Evolutionary conservation across 2,329 filamentous ascomycete genomes (phyloP).

Genomic region (Mycocentrospora acerina): DNA sequence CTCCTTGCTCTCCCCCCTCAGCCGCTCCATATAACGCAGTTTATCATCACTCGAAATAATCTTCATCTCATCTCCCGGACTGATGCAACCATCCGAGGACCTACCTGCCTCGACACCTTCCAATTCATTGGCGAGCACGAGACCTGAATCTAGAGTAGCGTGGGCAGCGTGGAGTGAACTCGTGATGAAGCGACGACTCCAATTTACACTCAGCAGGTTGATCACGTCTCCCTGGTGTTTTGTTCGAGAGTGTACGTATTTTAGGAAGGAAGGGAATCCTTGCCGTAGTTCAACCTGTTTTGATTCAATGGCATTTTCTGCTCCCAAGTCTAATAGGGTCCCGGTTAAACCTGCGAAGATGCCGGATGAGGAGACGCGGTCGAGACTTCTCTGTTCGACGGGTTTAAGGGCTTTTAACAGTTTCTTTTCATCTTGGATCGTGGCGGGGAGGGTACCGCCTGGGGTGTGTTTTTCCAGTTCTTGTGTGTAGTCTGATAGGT

Average conservation of each 20-base stretch:
- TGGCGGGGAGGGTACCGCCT: conserved; percentile 25
- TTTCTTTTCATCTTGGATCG: conserved; percentile 37
- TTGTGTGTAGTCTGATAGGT: conserved; percentile 42
- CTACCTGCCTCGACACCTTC: conserved; percentile 14
- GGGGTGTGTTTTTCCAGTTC: conserved; percentile 36
- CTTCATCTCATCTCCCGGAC: conserved; percentile 16
- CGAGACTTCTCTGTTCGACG: conserved; percentile 46
- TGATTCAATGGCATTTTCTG: conserved; percentile 26
- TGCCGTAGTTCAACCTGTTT: conserved; percentile 39
- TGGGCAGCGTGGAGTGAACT: conserved; percentile 20
- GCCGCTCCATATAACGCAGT: conserved; percentile 23
- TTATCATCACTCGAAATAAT: conserved; percentile 47
- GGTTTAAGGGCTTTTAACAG: conserved; percentile 40
- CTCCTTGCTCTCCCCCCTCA: conserved; percentile 4
- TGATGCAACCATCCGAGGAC: conserved; percentile 20
- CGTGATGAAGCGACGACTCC: conserved; percentile 48
- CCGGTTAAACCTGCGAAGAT: conserved; percentile 44
- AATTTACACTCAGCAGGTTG: conserved; percentile 51
- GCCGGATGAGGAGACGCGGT: conserved; percentile 40
- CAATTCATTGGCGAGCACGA: conserved; percentile 26
- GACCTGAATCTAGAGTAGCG: background rate
- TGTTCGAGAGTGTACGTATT: conserved; percentile 11
- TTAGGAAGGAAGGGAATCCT: conserved; percentile 40
- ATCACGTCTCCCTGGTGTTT: conserved; percentile 11
- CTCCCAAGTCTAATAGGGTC: conserved; percentile 29